Evolutionary conservation across 441 rosid species (phyloP).

Genomic region (Gossypium gossypioides): DNA sequence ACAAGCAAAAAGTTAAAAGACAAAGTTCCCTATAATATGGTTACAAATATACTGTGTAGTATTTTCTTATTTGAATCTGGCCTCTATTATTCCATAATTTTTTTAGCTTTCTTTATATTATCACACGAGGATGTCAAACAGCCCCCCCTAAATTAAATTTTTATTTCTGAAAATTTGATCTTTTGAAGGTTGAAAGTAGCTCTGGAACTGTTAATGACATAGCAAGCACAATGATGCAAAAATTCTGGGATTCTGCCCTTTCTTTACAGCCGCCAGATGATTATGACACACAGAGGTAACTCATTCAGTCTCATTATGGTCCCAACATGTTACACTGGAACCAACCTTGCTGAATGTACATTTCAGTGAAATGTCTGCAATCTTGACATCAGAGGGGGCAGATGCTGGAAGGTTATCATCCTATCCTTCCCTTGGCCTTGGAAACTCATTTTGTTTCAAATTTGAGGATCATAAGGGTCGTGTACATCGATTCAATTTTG

Average conservation of each 20-base stretch:
- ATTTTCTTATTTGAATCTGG: not conserved
- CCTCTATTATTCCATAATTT: not conserved
- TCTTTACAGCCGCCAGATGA: conserved; percentile 74
- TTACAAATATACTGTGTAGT: not conserved
- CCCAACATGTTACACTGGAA: conserved; percentile 8
- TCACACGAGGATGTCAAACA: not conserved
- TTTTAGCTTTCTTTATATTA: not conserved
- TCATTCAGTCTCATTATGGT: conserved; percentile 14
- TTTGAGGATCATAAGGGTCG: conserved; percentile 65
- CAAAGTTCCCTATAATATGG: not conserved
- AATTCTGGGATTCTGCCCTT: conserved; percentile 91
- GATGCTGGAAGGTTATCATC: conserved; percentile 42
- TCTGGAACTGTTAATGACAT: conserved; percentile 73
- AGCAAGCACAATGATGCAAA: conserved; percentile 89
- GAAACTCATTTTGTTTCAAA: conserved; percentile 62
- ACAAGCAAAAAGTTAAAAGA: not conserved
- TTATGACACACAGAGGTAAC: conserved; percentile 59
- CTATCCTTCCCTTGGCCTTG: conserved; percentile 59
- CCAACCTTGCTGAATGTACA: conserved; percentile 20
- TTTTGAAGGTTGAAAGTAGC: conserved; percentile 55
- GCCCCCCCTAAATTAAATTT: not conserved
- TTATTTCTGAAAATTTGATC: not conserved
- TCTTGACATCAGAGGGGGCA: conserved; percentile 52
- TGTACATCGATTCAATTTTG: conserved; percentile 62
- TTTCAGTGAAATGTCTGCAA: conserved; percentile 68